These are phyloP conservation scores for Hirsutella rhossiliensis DNA, from an alignment of 2,329 filamentous ascomycete genomes.

Conservation along the genomic window DNA sequence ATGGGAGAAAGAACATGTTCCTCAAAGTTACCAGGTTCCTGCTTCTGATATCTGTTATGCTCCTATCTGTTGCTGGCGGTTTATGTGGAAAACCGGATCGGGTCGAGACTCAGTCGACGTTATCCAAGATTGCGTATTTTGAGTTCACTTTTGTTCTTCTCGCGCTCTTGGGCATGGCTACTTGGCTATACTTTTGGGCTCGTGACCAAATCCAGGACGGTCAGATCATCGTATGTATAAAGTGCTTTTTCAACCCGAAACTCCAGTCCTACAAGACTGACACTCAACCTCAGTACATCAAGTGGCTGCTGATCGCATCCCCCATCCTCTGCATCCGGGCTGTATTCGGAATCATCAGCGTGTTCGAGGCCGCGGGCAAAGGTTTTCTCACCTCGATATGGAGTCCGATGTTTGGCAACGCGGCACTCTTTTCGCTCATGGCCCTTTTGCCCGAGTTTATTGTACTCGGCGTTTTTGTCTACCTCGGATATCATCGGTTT, in stretches of 20 bases:
- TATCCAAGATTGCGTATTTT: slow-evolving; percentile 1
- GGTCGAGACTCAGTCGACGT: neutral
- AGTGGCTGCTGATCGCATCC: slow-evolving; percentile 1
- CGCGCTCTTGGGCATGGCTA: neutral
- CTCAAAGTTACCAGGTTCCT: slow-evolving; percentile 1
- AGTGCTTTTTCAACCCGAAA: neutral
- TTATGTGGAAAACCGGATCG: neutral
- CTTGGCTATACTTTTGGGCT: neutral
- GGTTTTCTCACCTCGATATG: slow-evolving; percentile 1
- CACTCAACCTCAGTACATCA: neutral
- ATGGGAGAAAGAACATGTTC: neutral
- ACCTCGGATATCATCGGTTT: slow-evolving; percentile 4
- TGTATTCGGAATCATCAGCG: neutral
- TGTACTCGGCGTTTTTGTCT: slow-evolving; percentile 4
- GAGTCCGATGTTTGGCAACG: slow-evolving; percentile 6
- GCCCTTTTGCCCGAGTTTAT: slow-evolving; percentile 8
- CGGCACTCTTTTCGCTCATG: slow-evolving; percentile 8
- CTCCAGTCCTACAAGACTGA: neutral
- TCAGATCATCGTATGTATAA: neutral
- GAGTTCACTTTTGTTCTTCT: slow-evolving; percentile 1
- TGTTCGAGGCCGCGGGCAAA: slow-evolving; percentile 1
- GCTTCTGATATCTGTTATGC: neutral
- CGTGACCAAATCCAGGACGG: neutral
- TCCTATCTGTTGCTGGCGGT: slow-evolving; percentile 1
- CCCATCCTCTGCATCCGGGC: slow-evolving; percentile 1